Evolutionary conservation across 768 basidiomycete species (phyloP), one percentile per base, ranked within the genome.

Genomic region (Macrolepiota albuminosa): DNA sequence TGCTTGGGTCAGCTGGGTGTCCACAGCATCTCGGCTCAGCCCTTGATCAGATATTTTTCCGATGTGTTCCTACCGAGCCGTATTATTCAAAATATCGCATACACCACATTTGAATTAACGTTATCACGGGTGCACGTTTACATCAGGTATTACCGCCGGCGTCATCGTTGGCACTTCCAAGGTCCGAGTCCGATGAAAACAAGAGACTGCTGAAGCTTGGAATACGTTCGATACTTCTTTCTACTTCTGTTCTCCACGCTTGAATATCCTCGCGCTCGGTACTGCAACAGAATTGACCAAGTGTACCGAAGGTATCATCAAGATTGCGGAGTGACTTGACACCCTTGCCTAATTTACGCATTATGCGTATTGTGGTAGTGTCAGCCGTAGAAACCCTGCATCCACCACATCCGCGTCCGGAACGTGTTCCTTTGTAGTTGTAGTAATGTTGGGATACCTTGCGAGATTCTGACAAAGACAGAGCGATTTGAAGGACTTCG

Each of bases 331-430:
- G 29, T 11, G 61, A 54, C 29, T 33, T 48, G 4, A 54, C 47
- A 7, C 61, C 61, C 2, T 36, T 33, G 26, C 57, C 53, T 9
- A 61, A 42, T 45, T 56, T 61, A 7, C 31, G 48, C 61, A 61
- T 36, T 4, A 58, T 48, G n/a, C 18, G 10, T 13, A 39, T 4
- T 10, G 52, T 49, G 26, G 51, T 36, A 13, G 18, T 34, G 8
- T 57, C 43, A 16, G 33, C 24, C 2, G 9, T 3, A 8, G 18
- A 4, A 33, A 14, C 8, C 6, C 13, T 21, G 39, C 56, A 61
- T 8, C 37, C 56, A 13, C 45, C 1, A 29, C 56, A 58, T 26
- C 29, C 34, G 16, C 46, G 52, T 31, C n/a, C 3, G 7, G 1
- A 1, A 13, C 0, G 5, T 21, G 21, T 21, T 39, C 16, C 6